Evolutionary conservation across 805 yeast genomes (phyloP).

Genomic region (Ogataea salicorniae): DNA sequence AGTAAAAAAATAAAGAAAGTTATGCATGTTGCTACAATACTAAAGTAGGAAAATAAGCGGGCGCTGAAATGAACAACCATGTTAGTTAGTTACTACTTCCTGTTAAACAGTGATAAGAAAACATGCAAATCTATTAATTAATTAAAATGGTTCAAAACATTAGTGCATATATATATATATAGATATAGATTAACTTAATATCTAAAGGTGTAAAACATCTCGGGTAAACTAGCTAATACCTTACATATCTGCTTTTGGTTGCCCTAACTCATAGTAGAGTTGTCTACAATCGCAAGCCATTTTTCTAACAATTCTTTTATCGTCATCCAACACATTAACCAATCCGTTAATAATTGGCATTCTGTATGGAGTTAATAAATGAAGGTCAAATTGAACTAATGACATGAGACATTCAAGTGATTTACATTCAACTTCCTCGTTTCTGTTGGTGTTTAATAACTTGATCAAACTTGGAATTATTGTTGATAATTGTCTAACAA

Average conservation of each 20-base stretch:
- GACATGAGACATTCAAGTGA: slow-evolving; percentile 56
- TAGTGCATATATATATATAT: too few relatives aligned
- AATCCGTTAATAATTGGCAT: slow-evolving; percentile 43
- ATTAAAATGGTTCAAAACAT: too few relatives aligned
- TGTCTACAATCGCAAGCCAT: slow-evolving; percentile 79
- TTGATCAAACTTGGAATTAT: slow-evolving; percentile 51
- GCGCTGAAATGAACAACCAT: too few relatives aligned
- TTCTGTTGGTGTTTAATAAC: slow-evolving; percentile 22
- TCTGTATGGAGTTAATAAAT: slow-evolving; percentile 47
- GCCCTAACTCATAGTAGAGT: slow-evolving; percentile 51
- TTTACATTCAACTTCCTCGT: slow-evolving; percentile 46
- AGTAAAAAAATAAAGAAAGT: too few relatives aligned
- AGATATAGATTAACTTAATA: too few relatives aligned
- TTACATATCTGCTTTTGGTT: slow-evolving; percentile 12
- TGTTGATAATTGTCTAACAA: slow-evolving; percentile 49
- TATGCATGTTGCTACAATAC: too few relatives aligned
- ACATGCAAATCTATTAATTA: too few relatives aligned
- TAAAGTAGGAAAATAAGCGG: too few relatives aligned
- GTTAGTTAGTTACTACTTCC: too few relatives aligned
- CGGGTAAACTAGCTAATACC: neutral
- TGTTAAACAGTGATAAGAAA: too few relatives aligned
- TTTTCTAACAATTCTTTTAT: slow-evolving; percentile 67
- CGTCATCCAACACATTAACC: slow-evolving; percentile 60
- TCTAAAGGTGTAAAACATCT: too few relatives aligned
- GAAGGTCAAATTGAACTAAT: slow-evolving; percentile 37